Percentiles rank a stretch among this genome's conserved stretches.
Evolutionary conservation across 23 red algal genomes (phyloP).

Genomic region (Rhodosorus marinus): DNA sequence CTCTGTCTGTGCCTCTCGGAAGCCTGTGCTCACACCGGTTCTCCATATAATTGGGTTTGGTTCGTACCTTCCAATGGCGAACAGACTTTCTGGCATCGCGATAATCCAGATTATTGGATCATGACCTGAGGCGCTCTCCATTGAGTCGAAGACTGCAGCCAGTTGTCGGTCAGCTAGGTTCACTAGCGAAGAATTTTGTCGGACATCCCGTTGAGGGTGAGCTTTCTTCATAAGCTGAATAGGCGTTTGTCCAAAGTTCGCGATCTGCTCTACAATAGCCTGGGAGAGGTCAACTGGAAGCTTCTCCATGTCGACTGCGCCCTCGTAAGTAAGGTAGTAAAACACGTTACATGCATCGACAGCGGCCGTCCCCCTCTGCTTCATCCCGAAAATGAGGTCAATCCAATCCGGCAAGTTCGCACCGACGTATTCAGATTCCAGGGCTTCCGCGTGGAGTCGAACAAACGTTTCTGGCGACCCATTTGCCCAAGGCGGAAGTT

Average conservation of each 20-base stretch:
- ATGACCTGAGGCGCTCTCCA: too few species aligned
- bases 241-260: conserved; percentile 65
- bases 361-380: conserved; percentile 6
- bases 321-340: conserved; percentile 28
- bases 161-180: too few species aligned
- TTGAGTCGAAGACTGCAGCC: too few species aligned
- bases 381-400: conserved; percentile 63
- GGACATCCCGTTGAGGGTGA: conserved; percentile 4
- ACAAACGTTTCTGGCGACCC: conserved; percentile 42
- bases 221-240: conserved; percentile 28
- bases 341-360: conserved; percentile 30
- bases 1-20: too few species aligned
- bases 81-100: too few species aligned
- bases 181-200: background rate
- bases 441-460: conserved; percentile 13
- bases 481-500: conserved; percentile 50
- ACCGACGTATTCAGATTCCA: conserved; percentile 44
- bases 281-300: background rate
- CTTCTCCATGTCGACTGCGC: conserved; percentile 24
- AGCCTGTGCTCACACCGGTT: too few species aligned
- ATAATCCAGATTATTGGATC: too few species aligned
- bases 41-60: too few species aligned
- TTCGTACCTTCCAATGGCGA: too few species aligned
- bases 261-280: conserved; percentile 27
- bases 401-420: conserved; percentile 43